Percentiles rank a stretch among this genome's conserved stretches.
Conservation (phyloP, 2,329 filamentous ascomycete genomes). For the Lomentospora prolificans region DNA sequence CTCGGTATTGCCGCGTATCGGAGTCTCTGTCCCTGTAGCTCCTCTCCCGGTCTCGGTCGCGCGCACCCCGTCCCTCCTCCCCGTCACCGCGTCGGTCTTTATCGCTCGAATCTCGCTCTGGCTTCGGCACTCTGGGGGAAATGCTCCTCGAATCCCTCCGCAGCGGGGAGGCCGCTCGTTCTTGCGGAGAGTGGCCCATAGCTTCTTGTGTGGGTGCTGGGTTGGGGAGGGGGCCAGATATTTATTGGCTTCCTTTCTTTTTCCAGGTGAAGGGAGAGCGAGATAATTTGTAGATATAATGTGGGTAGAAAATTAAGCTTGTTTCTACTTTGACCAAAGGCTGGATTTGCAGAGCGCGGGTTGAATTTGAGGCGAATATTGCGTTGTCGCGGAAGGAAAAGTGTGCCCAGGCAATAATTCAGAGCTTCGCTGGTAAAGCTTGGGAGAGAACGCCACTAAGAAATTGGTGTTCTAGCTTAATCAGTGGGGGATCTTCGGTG, state of each 20-base stretch:
- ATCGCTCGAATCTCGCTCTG: not conserved
- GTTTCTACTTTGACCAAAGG: too few relatives aligned
- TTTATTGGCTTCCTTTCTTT: not conserved
- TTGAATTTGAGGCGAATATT: too few relatives aligned
- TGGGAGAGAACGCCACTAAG: too few relatives aligned
- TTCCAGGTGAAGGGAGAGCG: too few relatives aligned
- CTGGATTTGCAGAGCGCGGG: too few relatives aligned
- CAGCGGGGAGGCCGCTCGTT: not conserved
- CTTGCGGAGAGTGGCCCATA: not conserved
- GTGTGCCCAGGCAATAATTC: too few relatives aligned
- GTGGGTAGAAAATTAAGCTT: too few relatives aligned
- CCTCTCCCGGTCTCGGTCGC: not conserved
- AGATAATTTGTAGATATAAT: too few relatives aligned
- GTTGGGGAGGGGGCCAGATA: too few relatives aligned
- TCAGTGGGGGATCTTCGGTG: not conserved
- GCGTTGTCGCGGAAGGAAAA: too few relatives aligned
- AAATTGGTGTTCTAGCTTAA: too few relatives aligned
- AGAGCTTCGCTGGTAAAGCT: not conserved
- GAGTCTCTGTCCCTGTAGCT: not conserved
- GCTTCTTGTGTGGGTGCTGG: not conserved
- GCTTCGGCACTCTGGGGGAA: not conserved
- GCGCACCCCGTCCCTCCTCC: not conserved
- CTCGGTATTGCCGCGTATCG: not conserved
- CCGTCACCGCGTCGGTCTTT: slow-evolving; percentile 3
- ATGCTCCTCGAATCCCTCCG: not conserved